Evolutionary conservation across 768 basidiomycete genomes (phyloP), one percentile per base, ranked within the genome.

Genomic region (Russula sp.): DNA sequence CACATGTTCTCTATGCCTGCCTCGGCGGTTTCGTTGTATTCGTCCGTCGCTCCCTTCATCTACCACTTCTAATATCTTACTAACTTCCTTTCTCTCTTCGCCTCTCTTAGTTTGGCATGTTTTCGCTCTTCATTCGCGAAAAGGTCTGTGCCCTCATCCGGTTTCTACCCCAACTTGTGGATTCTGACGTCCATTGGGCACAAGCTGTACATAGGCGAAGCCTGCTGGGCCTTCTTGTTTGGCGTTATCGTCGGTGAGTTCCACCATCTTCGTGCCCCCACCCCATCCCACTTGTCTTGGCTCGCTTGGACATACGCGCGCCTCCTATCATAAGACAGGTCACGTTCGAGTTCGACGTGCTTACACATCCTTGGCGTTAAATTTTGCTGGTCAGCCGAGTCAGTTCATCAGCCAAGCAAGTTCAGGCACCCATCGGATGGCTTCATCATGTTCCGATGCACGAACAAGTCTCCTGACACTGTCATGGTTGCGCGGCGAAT

Each of bases 131-230:
- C 67, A 81, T 98, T 68, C 87, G 94, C 70, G 93, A 95, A 77
- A 85, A 82, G 77, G 88, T 87, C 56, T 46, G 76, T 71, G n/a
- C 29, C 14, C 18, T 16, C 36, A 14, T 20, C 14, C 9, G 14
- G 43, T 22, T 60, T 29, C 34, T 50, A 4, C 39, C 13, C 39
- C 34, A 38, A n/a, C 13, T 11, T 25, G n/a, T 38, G 2, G 53
- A 46, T 35, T 49, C 22, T 61, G 59, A 58, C 56, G 42, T 18
- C 7, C 58, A 50, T 14, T 13, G 5, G 39, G 38, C 39, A 34
- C 56, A 91, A 91, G 83, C 74, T 96, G 29, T 98, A 97, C 72
- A 85, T 98, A 60, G 97, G 97, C 63, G 97, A 99, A 79, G 94
- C 97, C 14, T 90, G 90, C 66, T 91, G 92, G 84, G 94, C 96